These are phyloP conservation scores for Leptographium galeiforme DNA, from an alignment of 2,329 filamentous ascomycete species.

Conservation along the genomic window DNA sequence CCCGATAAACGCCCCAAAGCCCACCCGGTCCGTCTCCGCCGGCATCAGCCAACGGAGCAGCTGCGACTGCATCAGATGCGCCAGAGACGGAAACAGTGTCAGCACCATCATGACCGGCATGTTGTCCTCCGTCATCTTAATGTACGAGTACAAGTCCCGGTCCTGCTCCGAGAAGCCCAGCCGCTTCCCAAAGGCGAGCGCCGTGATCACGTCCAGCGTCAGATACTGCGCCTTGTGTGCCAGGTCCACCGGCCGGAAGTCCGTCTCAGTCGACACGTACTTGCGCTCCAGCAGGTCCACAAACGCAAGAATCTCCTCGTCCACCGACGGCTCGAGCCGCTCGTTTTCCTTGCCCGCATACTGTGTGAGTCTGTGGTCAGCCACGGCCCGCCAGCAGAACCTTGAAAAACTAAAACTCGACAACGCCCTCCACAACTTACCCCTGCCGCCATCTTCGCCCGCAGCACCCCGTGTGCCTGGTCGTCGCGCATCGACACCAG, in stretches of 20 bases:
- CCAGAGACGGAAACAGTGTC: slow-evolving; percentile 27
- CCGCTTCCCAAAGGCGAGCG: slow-evolving; percentile 33
- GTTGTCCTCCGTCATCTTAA: slow-evolving; percentile 20
- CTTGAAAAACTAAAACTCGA: too few relatives aligned
- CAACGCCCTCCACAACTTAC: slow-evolving; percentile 16
- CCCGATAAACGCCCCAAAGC: slow-evolving; percentile 11
- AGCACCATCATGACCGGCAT: slow-evolving; percentile 25
- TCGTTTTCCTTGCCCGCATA: slow-evolving; percentile 17
- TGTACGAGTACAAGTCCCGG: slow-evolving; percentile 30
- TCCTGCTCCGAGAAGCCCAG: slow-evolving; percentile 34
- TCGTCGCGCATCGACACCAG: slow-evolving; percentile 23
- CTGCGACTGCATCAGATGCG: slow-evolving; percentile 24
- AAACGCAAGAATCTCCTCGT: slow-evolving; percentile 14
- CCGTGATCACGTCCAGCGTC: slow-evolving; percentile 40
- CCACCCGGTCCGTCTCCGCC: slow-evolving; percentile 7
- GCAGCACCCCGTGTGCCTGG: slow-evolving; percentile 21
- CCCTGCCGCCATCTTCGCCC: slow-evolving; percentile 29
- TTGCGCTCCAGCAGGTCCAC: slow-evolving; percentile 26
- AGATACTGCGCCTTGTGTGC: slow-evolving; percentile 36
- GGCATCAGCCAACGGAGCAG: slow-evolving; percentile 19
- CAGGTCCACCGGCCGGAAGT: slow-evolving; percentile 25
- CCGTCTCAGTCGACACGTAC: slow-evolving; percentile 20
- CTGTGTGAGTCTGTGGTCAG: slow-evolving; percentile 3
- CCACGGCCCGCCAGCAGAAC: background rate
- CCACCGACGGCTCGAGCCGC: slow-evolving; percentile 14